Evolutionary conservation across 805 yeast species (phyloP).

Genomic region (Candida golubevii): DNA sequence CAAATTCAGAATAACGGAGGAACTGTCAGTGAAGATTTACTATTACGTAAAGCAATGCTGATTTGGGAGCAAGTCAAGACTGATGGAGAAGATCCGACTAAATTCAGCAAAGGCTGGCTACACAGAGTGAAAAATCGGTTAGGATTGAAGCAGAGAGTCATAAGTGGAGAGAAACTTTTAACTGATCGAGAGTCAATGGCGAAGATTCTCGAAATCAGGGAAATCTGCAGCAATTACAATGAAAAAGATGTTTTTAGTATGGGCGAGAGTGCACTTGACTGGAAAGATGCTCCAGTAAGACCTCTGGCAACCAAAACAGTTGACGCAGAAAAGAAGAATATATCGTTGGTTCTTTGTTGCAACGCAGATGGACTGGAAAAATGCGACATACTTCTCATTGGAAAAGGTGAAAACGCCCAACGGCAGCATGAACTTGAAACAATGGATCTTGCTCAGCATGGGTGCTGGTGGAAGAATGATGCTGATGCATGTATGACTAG

Average conservation of each 20-base stretch:
- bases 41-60: background rate
- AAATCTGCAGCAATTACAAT: background rate
- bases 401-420: background rate
- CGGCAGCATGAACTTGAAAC: background rate
- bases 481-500: constrained; percentile 1
- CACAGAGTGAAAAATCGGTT: background rate
- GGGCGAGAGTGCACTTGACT: constrained; percentile 2
- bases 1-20: background rate
- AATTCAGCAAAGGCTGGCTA: background rate
- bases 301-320: background rate
- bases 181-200: background rate
- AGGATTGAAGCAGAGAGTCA: background rate
- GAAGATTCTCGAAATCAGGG: background rate
- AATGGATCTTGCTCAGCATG: background rate
- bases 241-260: background rate
- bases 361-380: constrained; percentile 2
- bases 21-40: background rate
- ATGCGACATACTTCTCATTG: background rate
- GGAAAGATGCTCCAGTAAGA: background rate
- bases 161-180: background rate
- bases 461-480: background rate
- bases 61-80: background rate
- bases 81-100: background rate
- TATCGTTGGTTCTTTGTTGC: constrained; percentile 1
- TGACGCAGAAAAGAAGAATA: background rate